A percentile compares a stretch with the other conserved stretches of the same genome.
phyloP scores from a whole-genome alignment of 164 flowering plant genomes.

The Sextonia rubra region DNA sequence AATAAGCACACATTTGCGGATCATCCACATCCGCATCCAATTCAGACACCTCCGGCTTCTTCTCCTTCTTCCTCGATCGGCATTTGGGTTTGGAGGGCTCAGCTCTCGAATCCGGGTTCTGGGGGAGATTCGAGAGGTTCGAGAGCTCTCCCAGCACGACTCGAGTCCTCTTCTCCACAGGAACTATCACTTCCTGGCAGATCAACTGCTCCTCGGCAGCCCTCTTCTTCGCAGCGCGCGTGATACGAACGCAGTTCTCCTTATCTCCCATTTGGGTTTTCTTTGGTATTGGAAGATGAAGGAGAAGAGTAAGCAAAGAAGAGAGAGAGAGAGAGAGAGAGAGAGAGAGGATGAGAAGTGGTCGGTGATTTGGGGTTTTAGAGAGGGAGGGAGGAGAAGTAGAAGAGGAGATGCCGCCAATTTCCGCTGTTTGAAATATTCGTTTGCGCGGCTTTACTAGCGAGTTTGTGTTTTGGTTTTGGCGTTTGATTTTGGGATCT shows the following conservation, averaged over 20 bases:
- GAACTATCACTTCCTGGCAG: neutral
- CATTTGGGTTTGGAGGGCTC: constrained; percentile 4
- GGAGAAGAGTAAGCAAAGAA: neutral
- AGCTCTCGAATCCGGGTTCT: constrained; percentile 5
- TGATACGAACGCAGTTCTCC: constrained; percentile 24
- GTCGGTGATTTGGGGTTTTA: no score
- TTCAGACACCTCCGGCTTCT: neutral
- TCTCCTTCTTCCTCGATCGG: constrained; percentile 13
- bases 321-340: neutral
- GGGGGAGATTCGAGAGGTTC: constrained; percentile 17
- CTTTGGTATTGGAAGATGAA: neutral
- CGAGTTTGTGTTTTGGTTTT: no score
- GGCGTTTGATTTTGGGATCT: no score
- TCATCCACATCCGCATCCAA: constrained; percentile 15
- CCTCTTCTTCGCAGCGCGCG: constrained; percentile 38
- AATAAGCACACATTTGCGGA: constrained; percentile 24
- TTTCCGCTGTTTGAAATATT: no score
- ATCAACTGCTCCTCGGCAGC: constrained; percentile 8
- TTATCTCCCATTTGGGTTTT: constrained; percentile 21
- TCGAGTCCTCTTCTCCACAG: constrained; percentile 28
- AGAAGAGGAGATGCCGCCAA: no score
- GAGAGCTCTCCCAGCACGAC: constrained; percentile 51
- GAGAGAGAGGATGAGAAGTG: neutral
- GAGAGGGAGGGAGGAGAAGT: no score
- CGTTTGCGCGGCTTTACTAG: no score